Evolutionary conservation across 441 rosid species (phyloP).

Genomic region (Adansonia gregorii): DNA sequence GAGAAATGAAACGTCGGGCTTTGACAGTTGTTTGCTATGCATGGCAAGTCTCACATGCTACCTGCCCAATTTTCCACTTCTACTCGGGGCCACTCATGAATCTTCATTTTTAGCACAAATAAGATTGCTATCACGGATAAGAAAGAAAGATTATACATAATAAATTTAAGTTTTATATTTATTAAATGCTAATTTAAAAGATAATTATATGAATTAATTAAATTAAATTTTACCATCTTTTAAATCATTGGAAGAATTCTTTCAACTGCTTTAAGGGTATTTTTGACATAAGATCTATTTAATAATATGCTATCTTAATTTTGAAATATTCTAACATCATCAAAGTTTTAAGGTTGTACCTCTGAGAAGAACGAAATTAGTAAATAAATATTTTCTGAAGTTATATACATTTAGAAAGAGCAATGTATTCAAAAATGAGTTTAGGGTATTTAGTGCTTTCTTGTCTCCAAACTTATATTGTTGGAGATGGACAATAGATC

Average conservation of each 20-base stretch:
- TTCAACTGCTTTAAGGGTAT: background rate
- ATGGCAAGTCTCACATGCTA: background rate
- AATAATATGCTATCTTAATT: background rate
- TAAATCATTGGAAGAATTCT: too few species aligned
- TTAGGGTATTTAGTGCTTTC: background rate
- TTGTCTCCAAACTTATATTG: background rate
- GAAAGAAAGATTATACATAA: too few species aligned
- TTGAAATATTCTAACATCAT: too few species aligned
- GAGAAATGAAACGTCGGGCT: background rate
- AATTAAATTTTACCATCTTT: too few species aligned
- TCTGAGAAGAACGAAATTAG: too few species aligned
- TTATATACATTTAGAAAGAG: too few species aligned
- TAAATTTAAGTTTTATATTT: too few species aligned
- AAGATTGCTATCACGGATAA: too few species aligned
- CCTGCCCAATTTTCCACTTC: background rate
- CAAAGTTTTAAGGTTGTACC: background rate
- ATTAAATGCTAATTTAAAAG: too few species aligned
- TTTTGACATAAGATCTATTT: background rate
- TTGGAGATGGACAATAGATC: background rate
- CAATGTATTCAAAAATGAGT: background rate
- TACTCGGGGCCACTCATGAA: background rate
- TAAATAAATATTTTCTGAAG: too few species aligned
- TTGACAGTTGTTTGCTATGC: conserved; percentile 2
- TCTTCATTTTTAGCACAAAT: too few species aligned
- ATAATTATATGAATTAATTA: too few species aligned